Conservation (phyloP, 139 green algal genomes). For the Pseudopediastrum boryanum region DNA sequence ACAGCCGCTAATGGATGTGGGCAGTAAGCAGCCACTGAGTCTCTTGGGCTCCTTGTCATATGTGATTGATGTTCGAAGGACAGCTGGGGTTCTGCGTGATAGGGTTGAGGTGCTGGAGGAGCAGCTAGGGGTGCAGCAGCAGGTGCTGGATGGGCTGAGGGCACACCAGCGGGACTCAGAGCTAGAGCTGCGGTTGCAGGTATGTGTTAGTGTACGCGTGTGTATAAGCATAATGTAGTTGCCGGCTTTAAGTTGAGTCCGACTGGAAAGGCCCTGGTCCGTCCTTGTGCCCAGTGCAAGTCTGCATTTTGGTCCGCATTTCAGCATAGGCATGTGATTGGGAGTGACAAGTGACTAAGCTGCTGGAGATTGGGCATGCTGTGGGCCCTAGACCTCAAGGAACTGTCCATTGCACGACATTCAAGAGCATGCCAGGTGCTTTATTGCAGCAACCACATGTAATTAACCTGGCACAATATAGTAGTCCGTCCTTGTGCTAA, state of each 20-base stretch:
- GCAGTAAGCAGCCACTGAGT: neutral
- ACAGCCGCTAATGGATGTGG: neutral
- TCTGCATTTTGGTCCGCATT: neutral
- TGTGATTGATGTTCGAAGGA: neutral
- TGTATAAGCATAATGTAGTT: neutral
- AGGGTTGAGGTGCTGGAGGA: slow-evolving; percentile 11
- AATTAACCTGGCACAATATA: too few species aligned
- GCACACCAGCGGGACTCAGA: neutral
- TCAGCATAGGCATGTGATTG: neutral
- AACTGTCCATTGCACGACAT: too few species aligned
- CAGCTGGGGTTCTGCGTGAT: slow-evolving; percentile 7
- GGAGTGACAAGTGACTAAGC: too few species aligned
- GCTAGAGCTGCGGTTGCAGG: slow-evolving; percentile 19
- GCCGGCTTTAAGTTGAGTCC: too few species aligned
- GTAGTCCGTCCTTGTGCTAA: too few species aligned
- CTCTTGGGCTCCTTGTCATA: neutral
- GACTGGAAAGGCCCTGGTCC: too few species aligned
- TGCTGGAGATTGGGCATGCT: too few species aligned
- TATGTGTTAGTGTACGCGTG: neutral
- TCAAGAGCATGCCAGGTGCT: too few species aligned
- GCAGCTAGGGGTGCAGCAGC: slow-evolving; percentile 26
- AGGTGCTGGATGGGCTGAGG: slow-evolving; percentile 24
- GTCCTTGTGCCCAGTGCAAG: too few species aligned
- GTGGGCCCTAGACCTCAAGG: too few species aligned
- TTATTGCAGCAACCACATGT: too few species aligned